Evolutionary conservation across 768 basidiomycete species (phyloP).

Genomic region (Cyclocybe aegerita): DNA sequence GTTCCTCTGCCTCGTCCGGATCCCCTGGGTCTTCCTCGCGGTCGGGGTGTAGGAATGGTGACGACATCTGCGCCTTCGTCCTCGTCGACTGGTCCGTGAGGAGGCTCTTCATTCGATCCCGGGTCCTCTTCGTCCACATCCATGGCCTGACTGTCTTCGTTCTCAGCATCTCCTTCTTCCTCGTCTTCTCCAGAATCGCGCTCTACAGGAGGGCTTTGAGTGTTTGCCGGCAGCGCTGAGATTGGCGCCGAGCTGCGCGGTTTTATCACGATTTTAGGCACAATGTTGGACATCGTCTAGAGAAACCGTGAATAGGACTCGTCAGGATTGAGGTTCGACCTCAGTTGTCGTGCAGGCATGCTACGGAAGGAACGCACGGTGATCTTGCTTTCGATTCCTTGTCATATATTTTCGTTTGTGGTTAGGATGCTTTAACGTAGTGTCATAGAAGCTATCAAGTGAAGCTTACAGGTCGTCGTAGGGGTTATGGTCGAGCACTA

Average conservation of each 20-base stretch:
- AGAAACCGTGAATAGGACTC: not conserved
- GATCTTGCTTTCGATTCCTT: no score
- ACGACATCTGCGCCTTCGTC: constrained; percentile 21
- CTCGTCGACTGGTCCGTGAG: constrained; percentile 35
- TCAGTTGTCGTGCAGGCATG: no score
- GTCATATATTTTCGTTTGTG: no score
- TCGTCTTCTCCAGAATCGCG: constrained; percentile 29
- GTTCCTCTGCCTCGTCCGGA: constrained; percentile 18
- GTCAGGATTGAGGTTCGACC: no score
- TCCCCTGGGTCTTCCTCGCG: constrained; percentile 42
- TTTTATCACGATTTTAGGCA: constrained; percentile 53
- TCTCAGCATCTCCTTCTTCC: constrained; percentile 26
- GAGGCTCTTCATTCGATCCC: constrained; percentile 33
- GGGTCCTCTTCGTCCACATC: constrained; percentile 37
- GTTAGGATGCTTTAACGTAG: no score
- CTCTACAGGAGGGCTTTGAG: constrained; percentile 19
- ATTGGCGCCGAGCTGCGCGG: constrained; percentile 30
- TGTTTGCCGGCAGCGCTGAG: constrained; percentile 18
- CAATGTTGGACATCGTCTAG: constrained; percentile 12
- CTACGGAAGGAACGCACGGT: no score
- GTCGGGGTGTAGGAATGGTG: constrained; percentile 33
- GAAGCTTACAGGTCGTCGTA: no score
- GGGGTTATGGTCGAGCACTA: no score
- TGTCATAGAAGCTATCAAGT: constrained; percentile 53
- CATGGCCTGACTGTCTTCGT: constrained; percentile 31